Base-by-base conservation (phyloP, 768 basidiomycete species). In the Clavaria fumosa region DNA sequence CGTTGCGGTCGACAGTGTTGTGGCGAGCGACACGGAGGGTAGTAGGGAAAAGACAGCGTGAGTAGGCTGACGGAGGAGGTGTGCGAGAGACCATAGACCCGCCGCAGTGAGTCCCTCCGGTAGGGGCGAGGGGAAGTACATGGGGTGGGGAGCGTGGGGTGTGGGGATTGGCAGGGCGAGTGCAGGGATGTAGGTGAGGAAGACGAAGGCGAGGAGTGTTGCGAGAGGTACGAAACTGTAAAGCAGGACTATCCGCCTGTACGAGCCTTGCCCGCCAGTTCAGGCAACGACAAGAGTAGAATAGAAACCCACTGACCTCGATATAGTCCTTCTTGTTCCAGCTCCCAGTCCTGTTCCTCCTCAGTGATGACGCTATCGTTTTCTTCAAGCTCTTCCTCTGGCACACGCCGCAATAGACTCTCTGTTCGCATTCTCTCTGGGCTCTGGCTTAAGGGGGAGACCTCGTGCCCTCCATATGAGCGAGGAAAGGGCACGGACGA, bases 81-180 rank as follows among this genome's bases (percentile, higher is more conserved):
- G 26, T 9, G 26, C 9, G 9, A 79, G 55, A 10, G 68, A 61
- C 64, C 72, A 86, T 32, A 84, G 60, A 3, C 73, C 66, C 12
- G 64, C 62, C 0, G 79, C 69, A 31, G 71, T 56, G 38, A 80
- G 48, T 12, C 82, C 47, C 53, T 84, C 79, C 7, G 77, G 72
- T 12, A 81, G 46, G 1, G 81, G 79, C 20, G 66, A 70, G 2
- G 71, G 72, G 47, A 78, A 67, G 51, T 62, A 60, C 1, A 61
- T 58, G 1, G 61, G 53, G 31, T 71, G 70, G 6, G 57, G 64
- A 31, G 61, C 64, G 2, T 49, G 3, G 51, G 50, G 9, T 48
- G 42, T 27, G 46, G 45, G 19, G 14, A 51, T 47, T 10, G 62
- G 66, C 57, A 75, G 78, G 17, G 66, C 55, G 24, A 72, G 40